These are phyloP conservation scores for Endocalyx cinctus DNA, from an alignment of 2,329 filamentous ascomycete genomes.

Conservation along the genomic window DNA sequence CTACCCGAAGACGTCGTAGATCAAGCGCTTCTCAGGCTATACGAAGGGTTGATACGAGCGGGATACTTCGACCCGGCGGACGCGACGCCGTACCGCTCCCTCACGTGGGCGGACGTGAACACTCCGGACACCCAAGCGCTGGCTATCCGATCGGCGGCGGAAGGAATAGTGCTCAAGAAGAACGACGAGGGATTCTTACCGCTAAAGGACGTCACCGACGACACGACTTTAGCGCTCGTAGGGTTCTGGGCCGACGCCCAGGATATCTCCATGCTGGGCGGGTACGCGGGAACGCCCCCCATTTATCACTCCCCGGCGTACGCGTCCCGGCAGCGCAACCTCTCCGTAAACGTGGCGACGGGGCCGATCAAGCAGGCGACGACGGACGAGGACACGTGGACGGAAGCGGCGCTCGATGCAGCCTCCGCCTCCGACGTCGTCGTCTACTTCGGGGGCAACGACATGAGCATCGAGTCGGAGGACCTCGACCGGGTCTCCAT, in stretches of 20 bases:
- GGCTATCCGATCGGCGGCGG: slow-evolving; percentile 19
- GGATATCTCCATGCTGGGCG: slow-evolving; percentile 15
- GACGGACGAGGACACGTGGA: slow-evolving; percentile 28
- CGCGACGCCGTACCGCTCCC: slow-evolving; percentile 15
- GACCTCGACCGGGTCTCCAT: slow-evolving; percentile 47
- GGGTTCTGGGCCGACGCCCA: slow-evolving; percentile 19
- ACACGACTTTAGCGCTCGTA: slow-evolving; percentile 18
- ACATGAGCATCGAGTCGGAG: slow-evolving; percentile 48
- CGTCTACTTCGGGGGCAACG: slow-evolving; percentile 52
- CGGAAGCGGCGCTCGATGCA: slow-evolving; percentile 28
- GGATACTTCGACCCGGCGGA: slow-evolving; percentile 27
- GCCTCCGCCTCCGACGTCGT: slow-evolving; percentile 45
- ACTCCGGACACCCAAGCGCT: slow-evolving; percentile 18
- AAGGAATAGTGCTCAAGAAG: slow-evolving; percentile 23
- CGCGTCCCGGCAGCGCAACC: slow-evolving; percentile 42
- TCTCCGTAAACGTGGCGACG: slow-evolving; percentile 39
- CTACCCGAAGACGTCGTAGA: slow-evolving; percentile 24
- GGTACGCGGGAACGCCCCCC: slow-evolving; percentile 46
- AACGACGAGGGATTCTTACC: slow-evolving; percentile 22
- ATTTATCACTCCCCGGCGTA: slow-evolving; percentile 49
- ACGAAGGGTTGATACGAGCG: slow-evolving; percentile 28
- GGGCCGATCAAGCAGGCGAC: slow-evolving; percentile 23
- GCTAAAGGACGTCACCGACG: slow-evolving; percentile 11
- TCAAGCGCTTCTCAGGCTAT: slow-evolving; percentile 23
- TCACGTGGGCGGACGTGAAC: slow-evolving; percentile 22